Base-by-base conservation (phyloP, 2,329 filamentous ascomycete genomes). In the Colletotrichum endophyticum region DNA sequence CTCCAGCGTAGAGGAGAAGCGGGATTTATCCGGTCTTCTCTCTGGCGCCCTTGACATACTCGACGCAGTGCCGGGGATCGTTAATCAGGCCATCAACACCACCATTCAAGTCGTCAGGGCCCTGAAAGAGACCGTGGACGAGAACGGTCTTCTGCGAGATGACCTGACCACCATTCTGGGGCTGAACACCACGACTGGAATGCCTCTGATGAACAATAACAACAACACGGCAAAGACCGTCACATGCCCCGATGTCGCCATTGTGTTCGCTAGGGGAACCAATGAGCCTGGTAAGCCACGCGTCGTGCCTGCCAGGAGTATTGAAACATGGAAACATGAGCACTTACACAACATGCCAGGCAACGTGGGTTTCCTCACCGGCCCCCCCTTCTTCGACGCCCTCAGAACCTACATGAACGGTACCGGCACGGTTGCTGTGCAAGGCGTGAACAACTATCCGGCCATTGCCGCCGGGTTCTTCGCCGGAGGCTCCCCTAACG, bases 361-460 rank as follows among this genome's bases (percentile, higher is more conserved):
- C 25, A 84, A 83, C 56, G 77, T 82, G 44, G 82, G 82, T 25
- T 77, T 80, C 30, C 78, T 83, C 28, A 78, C 79, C 5, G 83
- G 81, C 1, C 82, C 82, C 4, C 79, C 79, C 11, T 79, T 84
- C 64, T 78, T 83, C 62, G 44, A 76, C 5, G 79, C 81, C 6
- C 74, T 84, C 6, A 62, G 70, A 19, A 78, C 77, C 7, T 78
- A 78, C 56, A 67, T 78, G 61, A 78, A 78, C 70, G 76, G 75
- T 7, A 78, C 72, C 5, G 76, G 75, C 8, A 62, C 78, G 25
- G 57, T 83, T 9, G 79, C 77, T 28, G 78, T 82, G 9, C 78
- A 82, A 36, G 83, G 82, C 13, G 78, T 83, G 25, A 76, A 78
- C 28, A 82, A 83, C 68, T 72, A 74, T 27, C 62, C 68, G 5